These are phyloP conservation scores for Cornus kousa DNA, from an alignment of 148 eudicot species.

Conservation along the genomic window DNA sequence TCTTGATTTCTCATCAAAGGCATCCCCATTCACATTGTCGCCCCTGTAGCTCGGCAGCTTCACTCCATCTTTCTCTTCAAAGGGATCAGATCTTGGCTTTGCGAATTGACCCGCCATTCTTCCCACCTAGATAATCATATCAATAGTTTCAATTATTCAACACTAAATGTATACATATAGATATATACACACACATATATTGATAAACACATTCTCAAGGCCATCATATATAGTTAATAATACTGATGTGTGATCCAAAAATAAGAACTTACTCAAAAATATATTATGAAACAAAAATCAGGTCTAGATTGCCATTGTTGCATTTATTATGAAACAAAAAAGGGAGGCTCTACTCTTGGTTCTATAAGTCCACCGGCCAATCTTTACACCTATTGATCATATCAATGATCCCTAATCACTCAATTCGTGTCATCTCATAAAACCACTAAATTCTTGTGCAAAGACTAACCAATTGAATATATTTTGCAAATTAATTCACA, in stretches of 20 bases:
- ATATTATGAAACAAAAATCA: too few relatives aligned
- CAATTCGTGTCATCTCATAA: neutral
- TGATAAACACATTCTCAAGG: too few relatives aligned
- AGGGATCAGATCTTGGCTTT: slow-evolving; percentile 64
- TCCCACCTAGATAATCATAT: slow-evolving; percentile 27
- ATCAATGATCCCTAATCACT: neutral
- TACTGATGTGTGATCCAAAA: too few relatives aligned
- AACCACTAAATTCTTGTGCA: neutral
- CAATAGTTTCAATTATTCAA: neutral
- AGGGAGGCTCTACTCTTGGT: too few relatives aligned
- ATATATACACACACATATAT: neutral
- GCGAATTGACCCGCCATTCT: slow-evolving; percentile 88
- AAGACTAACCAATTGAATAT: neutral
- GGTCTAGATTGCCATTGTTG: neutral
- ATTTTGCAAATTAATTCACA: neutral
- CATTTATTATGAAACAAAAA: neutral
- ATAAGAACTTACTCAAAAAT: neutral
- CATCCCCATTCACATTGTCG: slow-evolving; percentile 66
- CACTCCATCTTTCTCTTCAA: slow-evolving; percentile 75
- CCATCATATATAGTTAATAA: too few relatives aligned
- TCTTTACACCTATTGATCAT: neutral
- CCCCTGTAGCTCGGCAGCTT: slow-evolving; percentile 76
- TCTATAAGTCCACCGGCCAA: neutral
- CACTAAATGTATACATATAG: too few relatives aligned
- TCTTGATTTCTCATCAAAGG: slow-evolving; percentile 63